Base-by-base conservation (phyloP, 768 basidiomycete genomes). In the Suillus clintonianus region DNA sequence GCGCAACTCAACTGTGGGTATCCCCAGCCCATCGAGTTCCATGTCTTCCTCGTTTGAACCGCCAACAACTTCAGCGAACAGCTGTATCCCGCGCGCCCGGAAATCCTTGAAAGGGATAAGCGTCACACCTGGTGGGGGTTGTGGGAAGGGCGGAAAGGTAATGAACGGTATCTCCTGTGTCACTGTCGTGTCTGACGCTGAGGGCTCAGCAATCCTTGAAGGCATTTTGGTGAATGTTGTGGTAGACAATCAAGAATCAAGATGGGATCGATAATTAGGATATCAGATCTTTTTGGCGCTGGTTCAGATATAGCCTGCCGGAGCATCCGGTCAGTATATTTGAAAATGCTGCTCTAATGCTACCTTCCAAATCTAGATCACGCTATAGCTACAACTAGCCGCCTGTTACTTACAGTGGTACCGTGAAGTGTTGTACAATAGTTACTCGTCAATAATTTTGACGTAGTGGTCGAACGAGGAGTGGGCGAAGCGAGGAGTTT, bases 11-110 rank as follows among this genome's bases (percentile, higher is more conserved):
- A 92, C 76, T 14, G 92, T 93, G 0, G 87, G 86, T 59, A 92
- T 84, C 11, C 89, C 90, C 1, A 84, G 71, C 0, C 82, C 85
- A 70, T 94, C 92, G 57, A 85, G 75, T 74, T 94, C 91, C 37
- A 77, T 72, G n/a, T 82, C 85, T 11, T 82, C 79, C 43, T 62
- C 75, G 19, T 79, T 80, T 22, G 77, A 77, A 1, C 59, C 60
- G 2, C 59, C 68, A 30, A 68, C 78, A n/a, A 71, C 67, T 42
- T 80, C 80, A n/a, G 77, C 72, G 61, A 81, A 81, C 62, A 86
- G 78, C 63, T 81, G 79, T 65, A 90, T 88, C 9, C 89, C 89
- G 51, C 71, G 69, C 6, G 87, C 83, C 67, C 80, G 80, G 78
- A 88, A 90, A 15, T 79, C 68, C 42, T 76, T 80, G 81, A 88